Base-by-base conservation (phyloP, 345 rosid species). In the Eucalyptus sp. region DNA sequence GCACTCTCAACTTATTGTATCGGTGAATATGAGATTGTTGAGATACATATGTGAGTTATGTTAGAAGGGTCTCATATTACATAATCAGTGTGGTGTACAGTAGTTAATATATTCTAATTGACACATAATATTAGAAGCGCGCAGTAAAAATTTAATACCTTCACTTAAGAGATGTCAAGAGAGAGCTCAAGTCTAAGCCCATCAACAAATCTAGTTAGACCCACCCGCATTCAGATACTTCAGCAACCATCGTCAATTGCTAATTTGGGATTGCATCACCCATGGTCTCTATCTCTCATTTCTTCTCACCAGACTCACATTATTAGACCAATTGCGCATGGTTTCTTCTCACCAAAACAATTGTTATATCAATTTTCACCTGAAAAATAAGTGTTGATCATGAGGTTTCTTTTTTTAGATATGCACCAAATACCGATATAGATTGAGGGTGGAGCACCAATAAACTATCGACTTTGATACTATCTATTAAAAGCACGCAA, bases 71-170 rank as follows among this genome's bases (percentile, higher is more conserved):
- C 44, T 16, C 25, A 14, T 5, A 33, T 33, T 2, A 3, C 0
- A 9, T 13, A 33, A 33, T 68, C 0, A 0, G 0, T 33, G 0
- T 68, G 12, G 1, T 17, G 7, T 33, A 31, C 0, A 68, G 24
- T 68, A 68, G 17, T 33, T 68, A 68, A 33, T 68, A 17, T 33
- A 17, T 33, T 68, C 0, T 18, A 33, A 33, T 68, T 68, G 12
- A 10, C 13, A 17, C 13, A 33, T 68, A 33, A 33, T 24, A 24
- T 56, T 56, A 56, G 0, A 25, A 24, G 3, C 3, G 6, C 2
- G 0, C 6, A 24, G 5, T 56, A 56, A 25, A 24, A 10, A 9
- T 56, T 13, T 56, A 56, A 56, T 56, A 56, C 13, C 13, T 24
- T 22, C 62, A 56, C 62, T 56, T 56, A 6, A 56, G 29, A 56